Conservation (phyloP, 164 flowering plant species). For the Houttuynia cordata region DNA sequence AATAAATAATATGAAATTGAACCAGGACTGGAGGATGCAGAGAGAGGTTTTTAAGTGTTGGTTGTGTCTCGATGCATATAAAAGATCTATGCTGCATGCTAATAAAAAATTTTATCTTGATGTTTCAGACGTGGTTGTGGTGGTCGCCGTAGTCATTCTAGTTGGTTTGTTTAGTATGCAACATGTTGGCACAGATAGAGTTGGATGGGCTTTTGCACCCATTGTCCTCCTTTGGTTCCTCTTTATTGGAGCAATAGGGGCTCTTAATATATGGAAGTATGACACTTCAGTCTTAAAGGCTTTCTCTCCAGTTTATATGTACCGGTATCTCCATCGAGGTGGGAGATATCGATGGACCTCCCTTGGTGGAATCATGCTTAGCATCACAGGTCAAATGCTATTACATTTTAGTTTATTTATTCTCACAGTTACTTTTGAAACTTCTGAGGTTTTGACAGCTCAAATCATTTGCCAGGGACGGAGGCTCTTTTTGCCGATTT, state of each 20-base stretch:
- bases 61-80: too few species aligned
- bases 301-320: conserved; percentile 74
- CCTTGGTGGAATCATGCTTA: conserved; percentile 92
- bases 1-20: too few species aligned
- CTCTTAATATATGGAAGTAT: conserved; percentile 74
- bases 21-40: too few species aligned
- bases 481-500: conserved; percentile 98
- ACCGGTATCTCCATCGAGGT: conserved; percentile 57
- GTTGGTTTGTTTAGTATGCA: conserved; percentile 94
- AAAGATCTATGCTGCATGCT: neutral
- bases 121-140: conserved; percentile 67
- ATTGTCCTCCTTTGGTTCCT: conserved; percentile 91
- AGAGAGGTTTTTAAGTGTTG: too few species aligned
- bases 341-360: conserved; percentile 59
- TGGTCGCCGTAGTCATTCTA: conserved; percentile 66
- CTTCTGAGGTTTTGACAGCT: neutral
- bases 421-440: neutral
- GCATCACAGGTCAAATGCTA: conserved; percentile 63
- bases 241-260: conserved; percentile 81
- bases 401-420: neutral
- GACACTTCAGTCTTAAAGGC: conserved; percentile 68
- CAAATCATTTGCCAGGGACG: conserved; percentile 47
- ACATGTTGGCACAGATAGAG: conserved; percentile 89
- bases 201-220: conserved; percentile 97
- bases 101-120: neutral